Evolutionary conservation across 164 flowering plant species (phyloP), one percentile per base, ranked within the genome.

Genomic region (Protea cynaroides): DNA sequence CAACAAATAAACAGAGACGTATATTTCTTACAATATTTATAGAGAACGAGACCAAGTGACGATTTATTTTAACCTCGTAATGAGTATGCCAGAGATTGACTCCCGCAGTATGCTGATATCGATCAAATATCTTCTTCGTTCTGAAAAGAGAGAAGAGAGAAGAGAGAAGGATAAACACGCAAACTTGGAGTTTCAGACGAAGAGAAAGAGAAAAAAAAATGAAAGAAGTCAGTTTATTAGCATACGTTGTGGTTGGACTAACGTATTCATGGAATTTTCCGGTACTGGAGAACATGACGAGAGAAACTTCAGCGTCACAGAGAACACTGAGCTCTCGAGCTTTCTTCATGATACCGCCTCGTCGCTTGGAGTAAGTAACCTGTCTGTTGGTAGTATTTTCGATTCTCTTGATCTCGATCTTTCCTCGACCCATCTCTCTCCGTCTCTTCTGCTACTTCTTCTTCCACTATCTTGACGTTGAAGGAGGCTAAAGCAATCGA

Each of bases 351-450:
- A 85, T 77, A 15, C 93, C 93, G 60, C 79, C 79, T 66, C 90
- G 62, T 38, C 93, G 65, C 82, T 87, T 87, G 38, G 88, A 83
- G 69, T 73, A 86, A 34, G 94, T 88, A 22, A 88, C 90, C 51
- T 84, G 94, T 72, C 90, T 76, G 79, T 82, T 87, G 1, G 87
- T 87, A 11, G 67, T 40, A 71, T 87, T 84, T 70, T 84, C 90
- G 11, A 85, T 86, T 65, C 52, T 77, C 85, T 74, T 84, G 58
- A 86, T 86, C 82, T 88, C 87, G 12, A 84, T 82, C 82, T 82
- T 86, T 12, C 90, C 94, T 43, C 94, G 73, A 29, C 88, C 94
- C 94, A 83, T 84, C 17, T 69, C 17, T 44, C 17, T 11, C 49
- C 8, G 49, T 44, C 47, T n/a, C 13, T 25, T 47, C 54, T 10